Evolutionary conservation across 768 basidiomycete genomes (phyloP).

Genomic region (Mrakia gelida): DNA sequence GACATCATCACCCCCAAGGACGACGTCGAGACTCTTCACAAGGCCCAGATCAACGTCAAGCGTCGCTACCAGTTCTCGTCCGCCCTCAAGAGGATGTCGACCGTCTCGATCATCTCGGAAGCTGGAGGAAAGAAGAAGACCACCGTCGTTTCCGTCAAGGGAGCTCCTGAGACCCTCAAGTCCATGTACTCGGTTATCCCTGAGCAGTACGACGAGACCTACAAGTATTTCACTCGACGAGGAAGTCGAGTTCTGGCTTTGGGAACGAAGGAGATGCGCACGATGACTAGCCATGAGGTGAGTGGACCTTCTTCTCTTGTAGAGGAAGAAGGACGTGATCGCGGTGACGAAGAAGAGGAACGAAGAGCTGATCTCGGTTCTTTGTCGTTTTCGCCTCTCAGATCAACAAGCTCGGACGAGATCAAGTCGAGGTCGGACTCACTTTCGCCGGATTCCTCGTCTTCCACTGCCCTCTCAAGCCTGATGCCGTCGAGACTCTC

Average conservation of each 20-base stretch:
- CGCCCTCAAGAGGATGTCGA: conserved; percentile 95
- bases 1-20: conserved; percentile 64
- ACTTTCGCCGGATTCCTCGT: conserved; percentile 94
- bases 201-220: conserved; percentile 81
- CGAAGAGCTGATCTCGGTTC: background rate
- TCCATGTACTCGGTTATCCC: conserved; percentile 73
- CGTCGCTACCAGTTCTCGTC: conserved; percentile 98
- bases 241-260: conserved; percentile 92
- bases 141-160: conserved; percentile 67
- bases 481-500: conserved; percentile 81
- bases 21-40: conserved; percentile 48
- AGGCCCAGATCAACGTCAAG: conserved; percentile 60
- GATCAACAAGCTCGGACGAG: conserved; percentile 84
- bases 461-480: conserved; percentile 95
- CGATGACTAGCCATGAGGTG: conserved; percentile 67
- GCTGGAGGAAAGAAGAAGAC: conserved; percentile 39
- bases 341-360: background rate
- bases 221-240: conserved; percentile 86
- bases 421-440: conserved; percentile 71
- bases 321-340: background rate
- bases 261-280: conserved; percentile 76
- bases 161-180: conserved; percentile 95
- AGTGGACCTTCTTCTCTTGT: conserved; percentile 30
- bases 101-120: conserved; percentile 64
- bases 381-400: conserved; percentile 44